Conservation (phyloP, 1,284 basidiomycete species). For the Dichomitus squalens region DNA sequence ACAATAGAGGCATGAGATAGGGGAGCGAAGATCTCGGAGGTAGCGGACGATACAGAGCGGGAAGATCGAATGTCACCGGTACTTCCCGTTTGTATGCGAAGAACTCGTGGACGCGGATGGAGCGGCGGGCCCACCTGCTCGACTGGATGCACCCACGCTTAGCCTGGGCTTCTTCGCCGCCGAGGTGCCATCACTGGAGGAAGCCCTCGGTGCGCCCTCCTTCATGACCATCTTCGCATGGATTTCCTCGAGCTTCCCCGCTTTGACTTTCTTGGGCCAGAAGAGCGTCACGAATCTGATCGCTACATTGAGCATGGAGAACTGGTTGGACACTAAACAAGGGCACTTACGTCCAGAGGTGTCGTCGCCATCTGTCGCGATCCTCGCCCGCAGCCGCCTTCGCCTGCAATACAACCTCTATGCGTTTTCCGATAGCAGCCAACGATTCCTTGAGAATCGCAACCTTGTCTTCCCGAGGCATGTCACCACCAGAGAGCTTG, state of each 20-base stretch:
- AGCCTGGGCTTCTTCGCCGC: constrained; percentile 34
- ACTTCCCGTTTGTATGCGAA: constrained; percentile 34
- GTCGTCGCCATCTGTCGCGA: constrained; percentile 85
- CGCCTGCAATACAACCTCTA: constrained; percentile 80
- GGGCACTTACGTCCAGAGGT: constrained; percentile 91
- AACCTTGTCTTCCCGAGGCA: constrained; percentile 94
- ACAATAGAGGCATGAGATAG: neutral
- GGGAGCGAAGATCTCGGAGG: neutral
- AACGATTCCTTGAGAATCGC: constrained; percentile 95
- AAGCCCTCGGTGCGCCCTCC: constrained; percentile 43
- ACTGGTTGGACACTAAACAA: neutral
- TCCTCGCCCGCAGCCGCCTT: constrained; percentile 82
- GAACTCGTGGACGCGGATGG: constrained; percentile 30
- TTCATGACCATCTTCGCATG: constrained; percentile 93
- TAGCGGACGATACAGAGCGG: neutral
- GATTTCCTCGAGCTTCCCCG: constrained; percentile 85
- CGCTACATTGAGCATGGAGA: constrained; percentile 1
- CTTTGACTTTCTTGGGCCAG: constrained; percentile 97
- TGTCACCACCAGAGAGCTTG: constrained; percentile 89
- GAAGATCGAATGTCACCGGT: constrained; percentile 27
- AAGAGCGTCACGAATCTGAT: constrained; percentile 89
- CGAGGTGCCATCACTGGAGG: constrained; percentile 30
- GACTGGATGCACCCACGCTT: constrained; percentile 24
- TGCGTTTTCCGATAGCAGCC: constrained; percentile 90
- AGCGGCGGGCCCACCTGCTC: constrained; percentile 25